These are phyloP conservation scores for Penicillium vulpinum DNA, from an alignment of 2,329 filamentous ascomycete genomes.

Conservation along the genomic window DNA sequence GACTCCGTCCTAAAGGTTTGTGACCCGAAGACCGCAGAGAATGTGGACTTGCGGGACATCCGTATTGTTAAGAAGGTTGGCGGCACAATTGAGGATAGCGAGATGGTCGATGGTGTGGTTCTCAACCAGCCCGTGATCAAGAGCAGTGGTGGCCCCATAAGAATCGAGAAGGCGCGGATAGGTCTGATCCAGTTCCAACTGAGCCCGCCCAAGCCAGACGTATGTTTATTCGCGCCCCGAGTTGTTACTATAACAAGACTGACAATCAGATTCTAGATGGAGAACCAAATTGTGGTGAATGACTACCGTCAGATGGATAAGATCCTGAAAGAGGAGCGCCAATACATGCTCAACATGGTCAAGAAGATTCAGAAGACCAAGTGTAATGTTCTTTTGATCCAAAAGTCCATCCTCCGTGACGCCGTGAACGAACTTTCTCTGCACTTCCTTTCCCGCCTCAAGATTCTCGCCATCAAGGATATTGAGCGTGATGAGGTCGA, in stretches of 20 bases:
- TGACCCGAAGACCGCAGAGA: conserved; percentile 91
- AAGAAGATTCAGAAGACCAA: conserved; percentile 99
- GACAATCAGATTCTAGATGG: conserved; percentile 65
- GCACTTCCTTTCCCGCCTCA: conserved; percentile 95
- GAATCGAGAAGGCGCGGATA: conserved; percentile 97
- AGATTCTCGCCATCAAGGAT: conserved; percentile 94
- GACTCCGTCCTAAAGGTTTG: conserved; percentile 95
- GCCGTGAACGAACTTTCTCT: conserved; percentile 96
- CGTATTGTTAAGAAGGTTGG: conserved; percentile 96
- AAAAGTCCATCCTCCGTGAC: conserved; percentile 96
- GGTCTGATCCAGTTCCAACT: conserved; percentile 98
- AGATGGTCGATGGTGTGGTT: conserved; percentile 92
- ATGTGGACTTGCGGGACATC: conserved; percentile 95
- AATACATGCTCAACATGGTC: conserved; percentile 96
- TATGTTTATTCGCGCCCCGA: conserved; percentile 48
- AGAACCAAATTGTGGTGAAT: conserved; percentile 98
- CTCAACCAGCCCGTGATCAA: conserved; percentile 92
- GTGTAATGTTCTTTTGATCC: conserved; percentile 96
- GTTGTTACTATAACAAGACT: conserved; percentile 9
- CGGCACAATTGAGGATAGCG: conserved; percentile 96
- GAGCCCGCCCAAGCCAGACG: conserved; percentile 94
- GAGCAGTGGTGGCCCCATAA: conserved; percentile 81
- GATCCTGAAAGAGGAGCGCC: conserved; percentile 98
- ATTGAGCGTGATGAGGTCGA: conserved; percentile 98
- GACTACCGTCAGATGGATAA: conserved; percentile 99